Conservation (phyloP, 257 asterid species). For the Jacaranda mimosifolia region DNA sequence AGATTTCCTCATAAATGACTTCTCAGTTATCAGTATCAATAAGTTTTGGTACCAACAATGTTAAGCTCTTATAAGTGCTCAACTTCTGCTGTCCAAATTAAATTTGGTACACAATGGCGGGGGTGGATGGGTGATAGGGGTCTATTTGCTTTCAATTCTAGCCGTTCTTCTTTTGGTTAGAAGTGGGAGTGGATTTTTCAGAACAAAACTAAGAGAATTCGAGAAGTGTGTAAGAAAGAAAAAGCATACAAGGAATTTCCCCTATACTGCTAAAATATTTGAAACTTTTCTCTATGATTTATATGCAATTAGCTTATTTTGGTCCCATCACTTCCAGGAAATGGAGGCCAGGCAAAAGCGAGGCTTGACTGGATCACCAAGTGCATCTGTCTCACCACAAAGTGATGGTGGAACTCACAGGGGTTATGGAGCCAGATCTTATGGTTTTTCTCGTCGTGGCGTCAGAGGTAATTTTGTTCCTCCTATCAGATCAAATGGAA, state of each 20-base stretch:
- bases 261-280: not conserved
- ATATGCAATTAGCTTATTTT: constrained; percentile 29
- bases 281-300: constrained; percentile 24
- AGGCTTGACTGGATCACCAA: constrained; percentile 81
- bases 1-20: too few relatives aligned
- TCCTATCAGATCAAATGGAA: constrained; percentile 87
- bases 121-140: too few relatives aligned
- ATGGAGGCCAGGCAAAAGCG: constrained; percentile 88
- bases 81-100: too few relatives aligned
- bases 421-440: constrained; percentile 78
- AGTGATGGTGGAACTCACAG: constrained; percentile 64
- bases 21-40: too few relatives aligned
- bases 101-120: too few relatives aligned
- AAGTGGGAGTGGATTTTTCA: too few relatives aligned
- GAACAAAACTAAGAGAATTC: too few relatives aligned
- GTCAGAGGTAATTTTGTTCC: constrained; percentile 93
- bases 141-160: too few relatives aligned
- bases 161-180: too few relatives aligned
- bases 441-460: constrained; percentile 86
- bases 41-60: too few relatives aligned
- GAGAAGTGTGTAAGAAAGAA: not conserved
- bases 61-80: too few relatives aligned
- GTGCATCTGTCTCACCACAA: constrained; percentile 81
- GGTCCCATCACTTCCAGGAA: constrained; percentile 62
- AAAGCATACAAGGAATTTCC: constrained; percentile 15